Percentiles rank a stretch among this genome's conserved stretches.
These are phyloP conservation scores for Pichia manshurica DNA, from an alignment of 805 yeast species.

Conservation along the genomic window DNA sequence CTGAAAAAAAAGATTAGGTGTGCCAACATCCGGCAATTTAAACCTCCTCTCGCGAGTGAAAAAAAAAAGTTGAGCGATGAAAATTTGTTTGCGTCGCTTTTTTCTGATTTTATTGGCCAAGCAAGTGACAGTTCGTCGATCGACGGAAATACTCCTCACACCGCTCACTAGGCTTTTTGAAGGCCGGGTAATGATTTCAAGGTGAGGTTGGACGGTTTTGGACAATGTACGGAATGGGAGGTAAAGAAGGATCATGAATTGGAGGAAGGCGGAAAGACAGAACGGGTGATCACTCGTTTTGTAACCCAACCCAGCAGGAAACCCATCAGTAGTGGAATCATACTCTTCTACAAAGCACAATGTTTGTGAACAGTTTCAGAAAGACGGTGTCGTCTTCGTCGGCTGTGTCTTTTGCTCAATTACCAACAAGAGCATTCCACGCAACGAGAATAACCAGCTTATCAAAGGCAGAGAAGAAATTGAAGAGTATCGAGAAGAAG, in stretches of 20 bases:
- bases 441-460: conserved; percentile 4
- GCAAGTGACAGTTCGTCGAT: not conserved
- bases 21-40: not conserved
- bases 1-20: not conserved
- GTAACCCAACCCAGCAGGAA: too few species aligned
- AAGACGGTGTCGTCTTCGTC: not conserved
- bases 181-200: not conserved
- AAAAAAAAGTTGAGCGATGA: too few species aligned
- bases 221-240: not conserved
- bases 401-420: too few species aligned
- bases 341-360: too few species aligned
- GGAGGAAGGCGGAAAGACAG: too few species aligned
- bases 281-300: too few species aligned
- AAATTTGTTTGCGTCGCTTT: too few species aligned
- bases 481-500: conserved; percentile 21
- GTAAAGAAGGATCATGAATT: too few species aligned
- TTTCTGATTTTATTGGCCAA: not conserved
- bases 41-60: too few species aligned
- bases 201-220: too few species aligned
- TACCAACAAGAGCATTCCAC: conserved; percentile 4
- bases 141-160: not conserved
- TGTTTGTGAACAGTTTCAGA: not conserved
- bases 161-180: not conserved
- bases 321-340: too few species aligned
- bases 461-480: conserved; percentile 16